Conservation (phyloP, 2,329 filamentous ascomycete genomes). For the Ascochyta rabiei region DNA sequence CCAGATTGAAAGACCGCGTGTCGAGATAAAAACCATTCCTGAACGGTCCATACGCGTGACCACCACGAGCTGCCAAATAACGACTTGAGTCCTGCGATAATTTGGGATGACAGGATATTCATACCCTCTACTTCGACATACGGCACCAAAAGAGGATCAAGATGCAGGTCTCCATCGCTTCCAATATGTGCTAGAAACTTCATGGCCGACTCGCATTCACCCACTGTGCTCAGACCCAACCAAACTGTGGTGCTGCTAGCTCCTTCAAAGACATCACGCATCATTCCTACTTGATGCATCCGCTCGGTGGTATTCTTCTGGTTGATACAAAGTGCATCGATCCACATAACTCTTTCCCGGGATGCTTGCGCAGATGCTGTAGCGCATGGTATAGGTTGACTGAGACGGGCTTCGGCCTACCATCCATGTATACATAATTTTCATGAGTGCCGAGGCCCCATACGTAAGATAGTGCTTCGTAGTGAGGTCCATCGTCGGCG, state of each 20-base stretch:
- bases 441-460: neutral
- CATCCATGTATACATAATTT: neutral
- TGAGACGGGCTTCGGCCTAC: neutral
- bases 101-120: neutral
- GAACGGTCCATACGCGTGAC: slow-evolving; percentile 1
- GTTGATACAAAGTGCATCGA: neutral
- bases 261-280: neutral
- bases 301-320: neutral
- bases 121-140: neutral
- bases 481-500: neutral
- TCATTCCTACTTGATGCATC: neutral
- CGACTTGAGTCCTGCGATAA: neutral
- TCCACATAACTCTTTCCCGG: neutral
- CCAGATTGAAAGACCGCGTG: neutral
- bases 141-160: neutral
- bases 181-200: neutral
- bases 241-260: neutral
- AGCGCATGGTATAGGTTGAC: neutral
- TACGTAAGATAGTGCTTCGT: neutral
- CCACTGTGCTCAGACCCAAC: neutral
- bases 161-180: neutral
- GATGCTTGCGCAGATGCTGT: neutral
- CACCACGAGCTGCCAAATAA: neutral
- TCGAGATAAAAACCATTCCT: neutral
- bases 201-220: neutral